A percentile compares a stretch with the other conserved stretches of the same genome.
Conservation (phyloP, 345 rosid genomes). For the Populus simonii region DNA sequence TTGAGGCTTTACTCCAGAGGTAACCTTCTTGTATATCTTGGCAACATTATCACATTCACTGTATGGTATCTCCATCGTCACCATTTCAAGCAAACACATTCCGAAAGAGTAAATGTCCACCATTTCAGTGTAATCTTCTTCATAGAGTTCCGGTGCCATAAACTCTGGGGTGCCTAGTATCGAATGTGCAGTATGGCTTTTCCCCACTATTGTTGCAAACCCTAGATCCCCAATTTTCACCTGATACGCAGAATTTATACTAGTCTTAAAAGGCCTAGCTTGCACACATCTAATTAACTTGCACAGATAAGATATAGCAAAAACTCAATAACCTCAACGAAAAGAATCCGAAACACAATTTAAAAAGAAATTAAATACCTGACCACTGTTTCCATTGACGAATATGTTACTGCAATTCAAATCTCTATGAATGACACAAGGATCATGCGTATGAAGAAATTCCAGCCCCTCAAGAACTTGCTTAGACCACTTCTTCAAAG, state of each 20-base stretch:
- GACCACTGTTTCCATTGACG: conserved; percentile 63
- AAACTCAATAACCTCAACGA: too few species aligned
- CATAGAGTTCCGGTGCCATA: conserved; percentile 72
- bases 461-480: conserved; percentile 62
- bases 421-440: conserved; percentile 65
- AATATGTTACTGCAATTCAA: conserved; percentile 71
- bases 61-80: conserved; percentile 65
- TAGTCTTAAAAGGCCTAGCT: background rate
- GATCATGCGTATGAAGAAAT: conserved; percentile 65
- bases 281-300: too few species aligned
- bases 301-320: too few species aligned
- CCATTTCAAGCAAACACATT: conserved; percentile 69
- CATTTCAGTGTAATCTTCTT: conserved; percentile 70
- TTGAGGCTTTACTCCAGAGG: conserved; percentile 51
- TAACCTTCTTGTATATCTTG: conserved; percentile 69
- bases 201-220: conserved; percentile 59
- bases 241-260: conserved; percentile 21
- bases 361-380: conserved; percentile 29
- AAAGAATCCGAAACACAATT: background rate
- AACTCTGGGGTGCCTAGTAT: conserved; percentile 64
- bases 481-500: conserved; percentile 69
- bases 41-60: conserved; percentile 66
- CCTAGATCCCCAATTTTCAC: conserved; percentile 79
- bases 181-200: conserved; percentile 61
- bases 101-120: conserved; percentile 70